These are phyloP conservation scores for Pichia sp. DNA, from an alignment of 1,139 yeast species.

Conservation along the genomic window DNA sequence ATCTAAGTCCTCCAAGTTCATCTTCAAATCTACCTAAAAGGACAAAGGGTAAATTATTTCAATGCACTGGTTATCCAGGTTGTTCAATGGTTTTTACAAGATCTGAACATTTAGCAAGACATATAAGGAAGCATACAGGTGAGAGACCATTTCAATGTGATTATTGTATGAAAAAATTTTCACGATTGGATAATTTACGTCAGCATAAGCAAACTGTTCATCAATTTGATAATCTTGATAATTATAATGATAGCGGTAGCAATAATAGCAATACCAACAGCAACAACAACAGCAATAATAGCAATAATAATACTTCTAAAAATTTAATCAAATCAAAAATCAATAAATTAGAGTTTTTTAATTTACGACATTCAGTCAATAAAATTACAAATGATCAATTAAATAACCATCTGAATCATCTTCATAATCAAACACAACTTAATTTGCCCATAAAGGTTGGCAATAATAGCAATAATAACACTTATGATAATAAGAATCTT, in stretches of 20 bases:
- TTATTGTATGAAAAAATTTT: slow-evolving; percentile 71
- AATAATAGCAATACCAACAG: background rate
- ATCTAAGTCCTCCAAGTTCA: background rate
- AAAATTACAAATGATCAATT: background rate
- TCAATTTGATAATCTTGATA: slow-evolving; percentile 50
- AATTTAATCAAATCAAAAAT: background rate
- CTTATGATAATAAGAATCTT: background rate
- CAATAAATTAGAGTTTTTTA: background rate
- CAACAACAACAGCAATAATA: background rate
- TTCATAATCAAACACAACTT: background rate
- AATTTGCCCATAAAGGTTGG: background rate
- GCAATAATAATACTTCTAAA: background rate
- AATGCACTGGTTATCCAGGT: slow-evolving; percentile 81
- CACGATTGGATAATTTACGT: slow-evolving; percentile 79
- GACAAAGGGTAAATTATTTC: slow-evolving; percentile 61
- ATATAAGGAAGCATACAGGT: slow-evolving; percentile 89
- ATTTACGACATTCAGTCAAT: background rate
- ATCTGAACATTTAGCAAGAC: slow-evolving; percentile 87
- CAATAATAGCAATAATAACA: background rate
- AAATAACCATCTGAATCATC: background rate
- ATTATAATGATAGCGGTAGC: background rate
- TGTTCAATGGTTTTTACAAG: slow-evolving; percentile 86
- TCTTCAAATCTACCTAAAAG: slow-evolving; percentile 28
- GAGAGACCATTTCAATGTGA: slow-evolving; percentile 91
- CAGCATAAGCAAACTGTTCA: slow-evolving; percentile 94